These are phyloP conservation scores for Fraxinus dipetala DNA, from an alignment of 305 asterid species.

Conservation along the genomic window DNA sequence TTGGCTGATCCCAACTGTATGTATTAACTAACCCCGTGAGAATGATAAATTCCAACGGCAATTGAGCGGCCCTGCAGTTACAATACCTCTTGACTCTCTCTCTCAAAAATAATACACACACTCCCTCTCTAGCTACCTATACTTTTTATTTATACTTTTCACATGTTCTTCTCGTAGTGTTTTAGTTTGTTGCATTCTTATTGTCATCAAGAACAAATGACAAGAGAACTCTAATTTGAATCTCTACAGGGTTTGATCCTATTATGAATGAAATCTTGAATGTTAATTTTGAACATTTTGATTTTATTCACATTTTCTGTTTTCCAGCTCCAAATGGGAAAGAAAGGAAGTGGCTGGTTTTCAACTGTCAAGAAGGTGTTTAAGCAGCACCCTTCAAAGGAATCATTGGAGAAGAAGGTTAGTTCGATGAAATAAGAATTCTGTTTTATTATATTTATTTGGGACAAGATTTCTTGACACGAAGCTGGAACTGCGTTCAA, in stretches of 20 bases:
- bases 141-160: slow-evolving; percentile 19
- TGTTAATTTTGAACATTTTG: background rate
- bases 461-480: background rate
- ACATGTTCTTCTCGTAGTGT: slow-evolving; percentile 25
- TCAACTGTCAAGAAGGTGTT: slow-evolving; percentile 86
- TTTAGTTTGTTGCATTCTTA: slow-evolving; percentile 15
- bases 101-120: background rate
- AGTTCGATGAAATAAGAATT: slow-evolving; percentile 8
- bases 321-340: slow-evolving; percentile 55
- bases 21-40: slow-evolving; percentile 59
- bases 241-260: background rate
- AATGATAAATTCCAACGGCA: slow-evolving; percentile 74
- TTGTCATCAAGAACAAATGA: background rate
- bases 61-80: slow-evolving; percentile 18
- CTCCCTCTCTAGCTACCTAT: background rate
- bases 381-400: slow-evolving; percentile 58
- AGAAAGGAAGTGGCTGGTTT: slow-evolving; percentile 94
- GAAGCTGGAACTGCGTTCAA: background rate
- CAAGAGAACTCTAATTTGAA: background rate
- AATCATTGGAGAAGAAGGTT: slow-evolving; percentile 71
- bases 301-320: background rate
- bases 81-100: background rate
- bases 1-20: slow-evolving; percentile 32
- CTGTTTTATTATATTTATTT: background rate
- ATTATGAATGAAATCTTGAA: background rate